Base-by-base conservation (phyloP, 176 grass and related monocot genomes). In the Elymus sibiricus region DNA sequence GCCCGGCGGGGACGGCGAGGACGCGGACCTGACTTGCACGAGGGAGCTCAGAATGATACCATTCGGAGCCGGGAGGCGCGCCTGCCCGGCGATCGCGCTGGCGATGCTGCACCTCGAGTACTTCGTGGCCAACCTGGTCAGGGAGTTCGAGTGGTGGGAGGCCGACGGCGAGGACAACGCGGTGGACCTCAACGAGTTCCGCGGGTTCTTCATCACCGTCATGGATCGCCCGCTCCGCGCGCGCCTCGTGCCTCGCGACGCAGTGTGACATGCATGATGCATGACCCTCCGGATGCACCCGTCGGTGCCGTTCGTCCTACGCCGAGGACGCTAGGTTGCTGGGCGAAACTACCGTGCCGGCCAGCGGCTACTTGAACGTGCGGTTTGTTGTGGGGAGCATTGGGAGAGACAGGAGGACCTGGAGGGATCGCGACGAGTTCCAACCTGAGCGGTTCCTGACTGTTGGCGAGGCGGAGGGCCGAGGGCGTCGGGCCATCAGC, bases 71-170 rank as follows among this genome's bases (percentile, higher is more conserved):
- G 87, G 90, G 0, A 31, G 87, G 67, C 51, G 87, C 53, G 12
- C 87, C 21, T 92, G 90, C 74, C 87, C 84, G 13, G 87, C 84
- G 74, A 86, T 92, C 79, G 87, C 84, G 46, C 53, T 88, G 17
- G 90, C 93, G 22, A 28, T 95, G 87, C 75, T 95, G 58, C 85
- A 90, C 70, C 75, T 95, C 25, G 82, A 92, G 87, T 94, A 84
- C 87, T 89, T 94, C 25, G 80, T 94, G 2, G 92, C 83, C 4
- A 91, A 85, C 87, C 64, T 94, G 5, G 84, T 94, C 22, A 39
- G 70, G 76, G 89, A 89, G 74, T 94, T 91, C 31, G 70, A 91
- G 21, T 95, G 93, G 93, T 34, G 59, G 25, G 79, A 70, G 68
- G 80, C n/a, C n/a, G n/a, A n/a, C n/a, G n/a, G n/a, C n/a, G n/a